Percentiles rank a stretch among this genome's conserved stretches.
phyloP scores from a whole-genome alignment of 2,329 filamentous ascomycete genomes.

The Polytolypa hystricis region DNA sequence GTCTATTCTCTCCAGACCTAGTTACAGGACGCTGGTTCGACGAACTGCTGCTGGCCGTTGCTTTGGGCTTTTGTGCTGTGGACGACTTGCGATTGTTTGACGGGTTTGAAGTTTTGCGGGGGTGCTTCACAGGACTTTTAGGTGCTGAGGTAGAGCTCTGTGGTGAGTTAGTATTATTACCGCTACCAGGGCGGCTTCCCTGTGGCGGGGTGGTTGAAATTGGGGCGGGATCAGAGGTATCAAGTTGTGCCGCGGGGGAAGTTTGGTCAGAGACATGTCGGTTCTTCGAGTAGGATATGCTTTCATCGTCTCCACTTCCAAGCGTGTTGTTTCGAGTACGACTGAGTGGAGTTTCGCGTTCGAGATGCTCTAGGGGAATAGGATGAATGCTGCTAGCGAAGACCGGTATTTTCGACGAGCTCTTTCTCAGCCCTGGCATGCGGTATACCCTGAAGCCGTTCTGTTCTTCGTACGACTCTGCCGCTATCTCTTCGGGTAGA shows the following conservation, averaged over 20 bases:
- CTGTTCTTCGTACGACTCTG: slow-evolving; percentile 31
- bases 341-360: slow-evolving; percentile 58
- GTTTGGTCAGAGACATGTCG: slow-evolving; percentile 30
- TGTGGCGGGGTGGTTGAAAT: slow-evolving; percentile 4
- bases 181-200: slow-evolving; percentile 12
- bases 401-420: slow-evolving; percentile 74
- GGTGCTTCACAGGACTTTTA: slow-evolving; percentile 18
- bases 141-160: slow-evolving; percentile 17
- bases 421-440: slow-evolving; percentile 45
- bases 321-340: slow-evolving; percentile 48
- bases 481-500: slow-evolving; percentile 64
- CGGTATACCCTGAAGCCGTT: slow-evolving; percentile 38
- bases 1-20: slow-evolving; percentile 55
- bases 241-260: not conserved
- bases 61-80: slow-evolving; percentile 22
- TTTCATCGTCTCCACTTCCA: slow-evolving; percentile 50
- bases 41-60: slow-evolving; percentile 23
- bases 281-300: slow-evolving; percentile 48
- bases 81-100: slow-evolving; percentile 31
- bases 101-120: slow-evolving; percentile 29
- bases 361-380: slow-evolving; percentile 59
- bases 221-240: slow-evolving; percentile 4
- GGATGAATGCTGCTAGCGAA: slow-evolving; percentile 69
- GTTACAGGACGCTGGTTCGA: slow-evolving; percentile 49
- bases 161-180: slow-evolving; percentile 7